Evolutionary conservation across 2,329 filamentous ascomycete species (phyloP), one percentile per base, ranked within the genome.

Genomic region (Phaeosphaeriaceae sp.): DNA sequence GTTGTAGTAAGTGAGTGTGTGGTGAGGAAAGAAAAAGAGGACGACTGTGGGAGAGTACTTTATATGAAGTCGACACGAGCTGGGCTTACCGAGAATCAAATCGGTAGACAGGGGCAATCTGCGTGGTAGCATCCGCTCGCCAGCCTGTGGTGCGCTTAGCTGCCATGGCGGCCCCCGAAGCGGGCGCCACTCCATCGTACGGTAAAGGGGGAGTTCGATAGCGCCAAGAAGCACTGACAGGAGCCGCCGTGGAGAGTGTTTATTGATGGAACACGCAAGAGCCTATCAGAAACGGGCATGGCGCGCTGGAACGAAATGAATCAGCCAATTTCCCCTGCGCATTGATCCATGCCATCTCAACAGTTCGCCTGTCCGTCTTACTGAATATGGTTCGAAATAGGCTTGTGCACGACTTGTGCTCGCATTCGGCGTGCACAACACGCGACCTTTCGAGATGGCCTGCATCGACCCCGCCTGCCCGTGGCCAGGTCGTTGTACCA

Each of bases 1-100:
- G 73, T 69, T 67, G 69, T 70, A 72, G 72, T 73, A 75, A 66
- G 67, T 67, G 74, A 77, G 63, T 74, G 73, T 73, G 74, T 74
- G 76, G 73, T 72, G 70, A 70, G 57, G 69, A 73, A 68, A 63
- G 58, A 61, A 52, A 60, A 58, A 36, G 15, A 47, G 49, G 36
- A 52, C 56, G 57, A 54, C 59, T 61, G 67, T 61, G 42, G 42
- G 53, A 60, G 63, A 63, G 65, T 64, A 63, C 66, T 73, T 77
- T 78, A 76, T 78, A 77, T 75, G 67, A 68, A 59, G 55, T 60
- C 41, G 45, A 63, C 54, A 56, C 64, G 53, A 66, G 60, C 36
- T 64, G 56, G 48, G 67, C 72, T 74, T 60, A 68, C 60, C 61
- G 65, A 58, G 53, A 44, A 53, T 53, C 63, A 56, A 53, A 56